A percentile compares a stretch with the other conserved stretches of the same genome.
These are phyloP conservation scores for Papiliotrema flavescens DNA, from an alignment of 1,284 basidiomycete species.

Conservation along the genomic window DNA sequence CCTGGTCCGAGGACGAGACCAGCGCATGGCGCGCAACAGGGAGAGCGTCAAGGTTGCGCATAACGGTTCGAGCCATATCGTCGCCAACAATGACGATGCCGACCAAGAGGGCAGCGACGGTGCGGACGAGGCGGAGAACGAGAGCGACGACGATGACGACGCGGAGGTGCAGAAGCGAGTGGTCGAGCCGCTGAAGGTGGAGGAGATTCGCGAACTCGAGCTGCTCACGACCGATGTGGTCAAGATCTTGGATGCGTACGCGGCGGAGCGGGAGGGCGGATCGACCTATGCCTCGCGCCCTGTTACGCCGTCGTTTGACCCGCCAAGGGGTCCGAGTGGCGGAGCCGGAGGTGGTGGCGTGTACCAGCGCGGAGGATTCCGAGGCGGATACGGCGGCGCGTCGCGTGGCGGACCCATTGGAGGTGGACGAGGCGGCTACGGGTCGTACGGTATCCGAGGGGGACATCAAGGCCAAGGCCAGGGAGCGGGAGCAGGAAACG, in stretches of 20 bases:
- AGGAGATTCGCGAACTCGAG: conserved; percentile 72
- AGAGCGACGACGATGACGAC: conserved; percentile 29
- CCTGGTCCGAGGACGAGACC: conserved; percentile 19
- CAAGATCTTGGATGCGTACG: conserved; percentile 55
- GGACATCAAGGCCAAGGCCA: neutral
- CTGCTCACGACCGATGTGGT: conserved; percentile 70
- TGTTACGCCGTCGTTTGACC: neutral
- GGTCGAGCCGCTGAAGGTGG: conserved; percentile 54
- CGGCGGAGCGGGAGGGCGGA: conserved; percentile 37
- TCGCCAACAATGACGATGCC: neutral
- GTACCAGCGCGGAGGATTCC: neutral
- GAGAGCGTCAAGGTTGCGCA: neutral
- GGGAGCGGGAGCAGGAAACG: no score
- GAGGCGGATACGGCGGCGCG: neutral
- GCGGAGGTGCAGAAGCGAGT: conserved; percentile 51
- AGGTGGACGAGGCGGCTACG: neutral
- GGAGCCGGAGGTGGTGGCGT: neutral
- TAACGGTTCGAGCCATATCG: neutral
- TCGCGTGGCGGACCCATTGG: neutral
- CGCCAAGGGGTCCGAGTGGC: neutral
- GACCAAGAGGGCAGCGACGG: conserved; percentile 1
- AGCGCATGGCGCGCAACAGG: neutral
- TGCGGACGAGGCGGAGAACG: conserved; percentile 9
- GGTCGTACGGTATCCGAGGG: neutral
- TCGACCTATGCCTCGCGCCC: conserved; percentile 22